A percentile compares a stretch with the other conserved stretches of the same genome.
Evolutionary conservation across 2,329 filamentous ascomycete species (phyloP).

Genomic region (Iodosphaeria phyllophila): DNA sequence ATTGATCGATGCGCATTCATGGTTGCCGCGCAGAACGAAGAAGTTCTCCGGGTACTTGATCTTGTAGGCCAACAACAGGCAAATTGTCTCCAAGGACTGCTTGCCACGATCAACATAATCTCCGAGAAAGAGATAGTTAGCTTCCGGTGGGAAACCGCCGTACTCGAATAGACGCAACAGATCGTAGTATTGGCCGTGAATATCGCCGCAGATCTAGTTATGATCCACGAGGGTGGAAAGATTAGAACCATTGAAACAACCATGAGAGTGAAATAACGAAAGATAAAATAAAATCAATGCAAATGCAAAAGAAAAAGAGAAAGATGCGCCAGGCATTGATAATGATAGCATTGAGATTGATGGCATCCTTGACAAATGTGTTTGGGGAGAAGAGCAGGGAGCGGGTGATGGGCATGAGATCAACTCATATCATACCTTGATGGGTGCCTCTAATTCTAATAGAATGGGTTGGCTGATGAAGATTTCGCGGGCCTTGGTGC

Average conservation of each 20-base stretch:
- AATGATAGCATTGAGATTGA: too few species aligned
- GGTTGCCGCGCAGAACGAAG: slow-evolving; percentile 95
- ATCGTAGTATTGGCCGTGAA: slow-evolving; percentile 98
- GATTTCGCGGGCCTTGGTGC: slow-evolving; percentile 96
- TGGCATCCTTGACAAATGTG: too few species aligned
- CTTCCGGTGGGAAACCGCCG: slow-evolving; percentile 92
- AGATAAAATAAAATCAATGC: too few species aligned
- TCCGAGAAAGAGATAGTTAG: slow-evolving; percentile 98
- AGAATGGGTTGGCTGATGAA: slow-evolving; percentile 99
- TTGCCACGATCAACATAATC: slow-evolving; percentile 99
- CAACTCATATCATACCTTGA: slow-evolving; percentile 65
- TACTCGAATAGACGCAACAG: slow-evolving; percentile 95
- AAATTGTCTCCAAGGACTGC: slow-evolving; percentile 97
- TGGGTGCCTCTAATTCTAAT: slow-evolving; percentile 91
- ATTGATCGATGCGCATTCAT: slow-evolving; percentile 98
- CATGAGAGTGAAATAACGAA: too few species aligned
- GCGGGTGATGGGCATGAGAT: too few species aligned
- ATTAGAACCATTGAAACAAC: slow-evolving; percentile 4
- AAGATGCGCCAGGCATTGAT: too few species aligned
- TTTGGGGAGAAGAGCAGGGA: slow-evolving; percentile 2
- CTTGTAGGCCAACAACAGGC: slow-evolving; percentile 92
- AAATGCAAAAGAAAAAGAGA: too few species aligned
- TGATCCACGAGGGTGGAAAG: slow-evolving; percentile 1
- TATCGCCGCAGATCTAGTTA: slow-evolving; percentile 87
- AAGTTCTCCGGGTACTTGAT: slow-evolving; percentile 99